A percentile compares a stretch with the other conserved stretches of the same genome.
phyloP scores from a whole-genome alignment of 495 filamentous ascomycete genomes.

The Xeromyces bisporus region DNA sequence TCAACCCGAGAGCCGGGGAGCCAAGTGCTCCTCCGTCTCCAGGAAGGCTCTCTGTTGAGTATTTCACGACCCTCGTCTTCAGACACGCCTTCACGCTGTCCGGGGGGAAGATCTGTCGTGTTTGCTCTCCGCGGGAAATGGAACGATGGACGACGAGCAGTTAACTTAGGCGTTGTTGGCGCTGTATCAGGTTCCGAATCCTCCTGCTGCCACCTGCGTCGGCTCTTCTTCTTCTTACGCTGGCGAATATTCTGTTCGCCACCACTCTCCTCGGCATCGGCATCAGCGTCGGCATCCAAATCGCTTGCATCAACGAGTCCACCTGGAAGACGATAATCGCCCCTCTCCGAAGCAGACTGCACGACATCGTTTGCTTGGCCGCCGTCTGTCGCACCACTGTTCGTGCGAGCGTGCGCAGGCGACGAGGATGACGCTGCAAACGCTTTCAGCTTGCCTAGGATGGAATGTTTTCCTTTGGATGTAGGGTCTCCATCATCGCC shows the following conservation, averaged over 20 bases:
- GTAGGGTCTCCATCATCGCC: slow-evolving; percentile 35
- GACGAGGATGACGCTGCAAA: slow-evolving; percentile 29
- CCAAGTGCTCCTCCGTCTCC: slow-evolving; percentile 39
- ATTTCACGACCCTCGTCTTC: slow-evolving; percentile 79
- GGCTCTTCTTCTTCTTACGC: slow-evolving; percentile 33
- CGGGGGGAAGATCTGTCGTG: slow-evolving; percentile 44
- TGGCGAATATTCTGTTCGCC: slow-evolving; percentile 24
- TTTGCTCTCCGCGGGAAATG: slow-evolving; percentile 48
- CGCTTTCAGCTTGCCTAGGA: slow-evolving; percentile 50
- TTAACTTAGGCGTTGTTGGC: slow-evolving; percentile 41
- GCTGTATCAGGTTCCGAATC: slow-evolving; percentile 38
- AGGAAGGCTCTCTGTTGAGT: slow-evolving; percentile 39
- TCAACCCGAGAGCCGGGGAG: slow-evolving; percentile 36
- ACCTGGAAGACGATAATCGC: slow-evolving; percentile 35
- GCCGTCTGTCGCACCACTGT: slow-evolving; percentile 22
- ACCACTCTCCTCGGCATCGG: slow-evolving; percentile 56
- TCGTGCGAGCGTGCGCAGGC: slow-evolving; percentile 25
- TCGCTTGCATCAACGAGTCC: slow-evolving; percentile 48
- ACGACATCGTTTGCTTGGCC: slow-evolving; percentile 13
- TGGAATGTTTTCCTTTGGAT: slow-evolving; percentile 40
- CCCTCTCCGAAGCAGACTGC: slow-evolving; percentile 30
- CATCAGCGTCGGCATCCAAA: slow-evolving; percentile 65
- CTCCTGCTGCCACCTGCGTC: slow-evolving; percentile 33
- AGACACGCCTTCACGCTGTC: slow-evolving; percentile 58
- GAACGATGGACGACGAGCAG: slow-evolving; percentile 25